Base-by-base conservation (phyloP, 2,329 filamentous ascomycete species). In the Ophiostoma tasmaniense region DNA sequence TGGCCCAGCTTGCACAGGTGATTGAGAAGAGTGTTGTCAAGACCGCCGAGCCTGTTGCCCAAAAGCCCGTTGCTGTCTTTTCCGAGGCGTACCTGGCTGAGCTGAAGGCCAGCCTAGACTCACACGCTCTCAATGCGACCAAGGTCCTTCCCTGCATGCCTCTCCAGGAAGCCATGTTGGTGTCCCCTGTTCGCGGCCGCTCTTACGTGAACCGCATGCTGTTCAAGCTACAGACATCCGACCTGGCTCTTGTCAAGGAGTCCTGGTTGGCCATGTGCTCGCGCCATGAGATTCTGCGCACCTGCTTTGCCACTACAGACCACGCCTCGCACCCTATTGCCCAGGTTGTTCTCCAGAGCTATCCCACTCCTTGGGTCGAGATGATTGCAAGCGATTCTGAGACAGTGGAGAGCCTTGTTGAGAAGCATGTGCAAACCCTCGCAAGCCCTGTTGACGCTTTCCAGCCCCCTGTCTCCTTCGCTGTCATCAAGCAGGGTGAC, bases 131-230 rank as follows among this genome's bases (percentile, higher is more conserved):
- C 1, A 20, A 73, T 0, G 79, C 90, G 2, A 78, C 84, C 37
- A 81, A 80, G 1, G 81, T 96, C 10, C 79, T 93, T 5, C 93
- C 93, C 0, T 97, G 93, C 75, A 96, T 92, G 1, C 90, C 93
- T 0, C 80, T 97, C 0, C 93, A 97, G 76, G 90, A 96, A 79
- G 90, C 89, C 0, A 97, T 97, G 92, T 81, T 97, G 0, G 89
- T 87, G 2, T 85, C 86, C 10, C 74, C 80, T 71, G 77, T 77
- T 1, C 76, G 79, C 13, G 78, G 79, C 4, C 70, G 66, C 30
- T 82, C 87, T 1, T 97, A 97, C 75, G 87, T 85, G 74, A 97
- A 96, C 75, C 85, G 85, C 65, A 86, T 91, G 69, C 77, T 89
- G 0, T 85, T 96, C 71, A 81, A 83, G 6, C 75, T 96, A 7